Base-by-base conservation (phyloP, 2,329 filamentous ascomycete species). In the Venturia nashicola region DNA sequence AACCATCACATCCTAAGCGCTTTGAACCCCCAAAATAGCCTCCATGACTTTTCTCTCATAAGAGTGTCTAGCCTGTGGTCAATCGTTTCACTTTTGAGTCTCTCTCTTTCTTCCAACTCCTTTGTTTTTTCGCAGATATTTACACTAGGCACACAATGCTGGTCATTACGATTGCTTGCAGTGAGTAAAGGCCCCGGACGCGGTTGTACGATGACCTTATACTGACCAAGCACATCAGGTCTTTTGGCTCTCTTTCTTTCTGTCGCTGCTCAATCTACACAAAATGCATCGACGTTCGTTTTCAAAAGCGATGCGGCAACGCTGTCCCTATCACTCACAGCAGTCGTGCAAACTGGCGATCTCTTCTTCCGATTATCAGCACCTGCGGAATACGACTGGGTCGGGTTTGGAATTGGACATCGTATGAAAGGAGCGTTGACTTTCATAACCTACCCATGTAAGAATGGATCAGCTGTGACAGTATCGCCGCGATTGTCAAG, bases 351-450 rank as follows among this genome's bases (percentile, higher is more conserved):
- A 42, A 76, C 75, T 64, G 75, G 76, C 65, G 72, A 83, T 67
- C 70, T 85, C 51, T 84, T 78, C 73, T 82, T 85, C 71, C 79
- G 78, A 20, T 68, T 86, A 18, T 77, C 79, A 65, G 78, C 80
- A 51, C 76, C 78, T 42, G 73, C 70, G 48, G 70, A 71, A 8
- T 72, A 76, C 48, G 76, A 79, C 39, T 86, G 82, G 82, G 78
- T 78, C 51, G 81, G 79, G 64, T 71, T 86, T 55, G 83, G 83
- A 44, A 76, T 85, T 46, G 83, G 83, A 55, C 77, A 75, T 64
- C 68, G 77, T 57, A 76, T 78, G 68, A 84, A 85, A 79, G 77
- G 80, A 61, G 75, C 82, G 8, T 74, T 86, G 32, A 80, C 82
- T 64, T 76, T 85, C 51, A 76, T 85, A 69, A 72, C 80, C n/a